Percentiles rank a stretch among this genome's conserved stretches.
Conservation (phyloP, 2,329 filamentous ascomycete species). For the Bretziella fagacearum region DNA sequence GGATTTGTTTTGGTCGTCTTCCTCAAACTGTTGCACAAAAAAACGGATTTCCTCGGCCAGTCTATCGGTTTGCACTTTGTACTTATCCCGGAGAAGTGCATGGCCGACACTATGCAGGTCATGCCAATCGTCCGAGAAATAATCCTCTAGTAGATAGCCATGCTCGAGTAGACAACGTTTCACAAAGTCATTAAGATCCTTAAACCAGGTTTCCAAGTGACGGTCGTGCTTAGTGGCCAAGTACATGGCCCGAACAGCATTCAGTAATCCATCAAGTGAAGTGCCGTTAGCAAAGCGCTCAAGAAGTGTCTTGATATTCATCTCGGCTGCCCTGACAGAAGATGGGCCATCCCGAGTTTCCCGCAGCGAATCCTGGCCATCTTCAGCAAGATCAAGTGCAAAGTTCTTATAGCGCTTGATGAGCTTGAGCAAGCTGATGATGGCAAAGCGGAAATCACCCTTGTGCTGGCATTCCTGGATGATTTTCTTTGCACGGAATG, state of each 20-base stretch:
- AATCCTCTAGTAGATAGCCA: constrained; percentile 76
- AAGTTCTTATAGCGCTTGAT: constrained; percentile 75
- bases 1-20: constrained; percentile 69
- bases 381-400: constrained; percentile 44
- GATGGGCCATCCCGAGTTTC: constrained; percentile 40
- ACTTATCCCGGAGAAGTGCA: constrained; percentile 76
- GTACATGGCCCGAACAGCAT: constrained; percentile 73
- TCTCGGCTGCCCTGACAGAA: constrained; percentile 53
- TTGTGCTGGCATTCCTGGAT: constrained; percentile 91
- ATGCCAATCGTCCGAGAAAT: constrained; percentile 67
- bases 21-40: constrained; percentile 71
- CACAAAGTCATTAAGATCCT: constrained; percentile 56
- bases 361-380: constrained; percentile 52
- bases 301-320: constrained; percentile 68
- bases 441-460: constrained; percentile 80
- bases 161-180: constrained; percentile 74
- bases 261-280: constrained; percentile 71
- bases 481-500: constrained; percentile 94
- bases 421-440: constrained; percentile 68
- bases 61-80: constrained; percentile 69
- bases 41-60: constrained; percentile 85
- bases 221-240: constrained; percentile 69
- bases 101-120: constrained; percentile 68
- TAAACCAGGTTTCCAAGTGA: constrained; percentile 84
- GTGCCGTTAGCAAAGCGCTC: constrained; percentile 95